phyloP scores from a whole-genome alignment of 192 early-diverging fungal species.

The Paraglomus occultum region DNA sequence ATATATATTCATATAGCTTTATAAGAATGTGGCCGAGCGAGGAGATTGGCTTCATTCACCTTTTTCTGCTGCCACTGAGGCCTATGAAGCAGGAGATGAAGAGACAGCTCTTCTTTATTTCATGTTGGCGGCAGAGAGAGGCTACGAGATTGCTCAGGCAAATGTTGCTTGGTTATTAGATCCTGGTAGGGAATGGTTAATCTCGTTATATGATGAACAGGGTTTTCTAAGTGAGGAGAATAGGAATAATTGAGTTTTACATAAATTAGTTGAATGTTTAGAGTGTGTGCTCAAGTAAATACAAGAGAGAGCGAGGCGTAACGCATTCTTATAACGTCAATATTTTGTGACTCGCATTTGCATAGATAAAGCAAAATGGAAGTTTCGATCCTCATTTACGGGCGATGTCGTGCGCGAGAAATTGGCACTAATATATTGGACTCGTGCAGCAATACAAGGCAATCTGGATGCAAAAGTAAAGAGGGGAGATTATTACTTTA shows the following conservation, averaged over 20 bases:
- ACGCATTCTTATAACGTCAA: background rate
- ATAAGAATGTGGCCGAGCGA: conserved; percentile 77
- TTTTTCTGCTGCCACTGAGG: conserved; percentile 55
- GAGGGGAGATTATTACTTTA: conserved; percentile 91
- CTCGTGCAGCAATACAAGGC: conserved; percentile 89
- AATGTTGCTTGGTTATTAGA: conserved; percentile 93
- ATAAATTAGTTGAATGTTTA: background rate
- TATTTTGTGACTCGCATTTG: background rate
- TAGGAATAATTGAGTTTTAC: background rate
- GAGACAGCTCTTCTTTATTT: conserved; percentile 73
- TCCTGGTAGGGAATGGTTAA: conserved; percentile 34
- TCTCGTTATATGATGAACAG: background rate
- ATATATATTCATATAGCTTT: conserved; percentile 52
- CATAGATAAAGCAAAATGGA: conserved; percentile 27
- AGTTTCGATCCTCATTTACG: conserved; percentile 6
- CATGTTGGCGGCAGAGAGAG: conserved; percentile 85
- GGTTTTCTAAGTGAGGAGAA: background rate
- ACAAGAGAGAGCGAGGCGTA: too few relatives aligned
- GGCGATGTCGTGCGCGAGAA: conserved; percentile 37
- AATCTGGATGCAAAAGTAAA: conserved; percentile 88
- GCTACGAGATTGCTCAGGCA: conserved; percentile 81
- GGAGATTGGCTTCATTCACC: conserved; percentile 83
- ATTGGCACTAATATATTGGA: conserved; percentile 87
- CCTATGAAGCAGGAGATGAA: conserved; percentile 59
- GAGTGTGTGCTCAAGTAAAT: background rate